Conservation (phyloP, 805 yeast species). For the Yarrowia phangngaensis region DNA sequence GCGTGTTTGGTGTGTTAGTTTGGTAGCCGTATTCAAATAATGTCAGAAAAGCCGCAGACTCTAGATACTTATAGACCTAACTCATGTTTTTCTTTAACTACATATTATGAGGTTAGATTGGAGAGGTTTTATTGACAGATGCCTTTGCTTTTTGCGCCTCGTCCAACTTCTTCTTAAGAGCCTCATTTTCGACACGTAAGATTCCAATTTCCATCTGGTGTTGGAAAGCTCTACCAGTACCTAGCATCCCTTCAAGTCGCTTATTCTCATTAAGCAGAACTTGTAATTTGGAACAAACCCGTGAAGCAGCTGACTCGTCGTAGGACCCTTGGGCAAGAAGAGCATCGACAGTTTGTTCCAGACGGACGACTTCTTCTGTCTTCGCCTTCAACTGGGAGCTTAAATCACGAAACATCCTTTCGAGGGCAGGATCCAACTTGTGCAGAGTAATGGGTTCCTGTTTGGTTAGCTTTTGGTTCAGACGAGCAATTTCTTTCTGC, state of each 20-base stretch:
- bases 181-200: constrained; percentile 7
- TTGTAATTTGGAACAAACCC: constrained; percentile 21
- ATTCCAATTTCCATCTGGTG: constrained; percentile 19
- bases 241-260: constrained; percentile 6
- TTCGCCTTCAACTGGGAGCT: constrained; percentile 1
- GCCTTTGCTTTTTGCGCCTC: background rate
- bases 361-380: constrained; percentile 3
- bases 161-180: constrained; percentile 1
- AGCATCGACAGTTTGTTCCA: constrained; percentile 14
- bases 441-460: constrained; percentile 8
- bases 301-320: constrained; percentile 7
- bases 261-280: constrained; percentile 9
- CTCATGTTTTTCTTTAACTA: background rate
- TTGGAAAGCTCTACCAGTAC: constrained; percentile 9
- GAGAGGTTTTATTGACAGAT: background rate
- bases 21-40: too few species aligned
- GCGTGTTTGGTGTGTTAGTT: too few species aligned
- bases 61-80: too few species aligned
- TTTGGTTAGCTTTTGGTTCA: constrained; percentile 1
- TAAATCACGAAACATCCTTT: constrained; percentile 3
- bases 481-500: constrained; percentile 7
- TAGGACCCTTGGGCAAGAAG: constrained; percentile 10
- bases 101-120: background rate
- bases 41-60: too few species aligned
- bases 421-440: constrained; percentile 6